phyloP scores from a whole-genome alignment of 208 protist genomes.

The Acanthamoeba culbertsoni region DNA sequence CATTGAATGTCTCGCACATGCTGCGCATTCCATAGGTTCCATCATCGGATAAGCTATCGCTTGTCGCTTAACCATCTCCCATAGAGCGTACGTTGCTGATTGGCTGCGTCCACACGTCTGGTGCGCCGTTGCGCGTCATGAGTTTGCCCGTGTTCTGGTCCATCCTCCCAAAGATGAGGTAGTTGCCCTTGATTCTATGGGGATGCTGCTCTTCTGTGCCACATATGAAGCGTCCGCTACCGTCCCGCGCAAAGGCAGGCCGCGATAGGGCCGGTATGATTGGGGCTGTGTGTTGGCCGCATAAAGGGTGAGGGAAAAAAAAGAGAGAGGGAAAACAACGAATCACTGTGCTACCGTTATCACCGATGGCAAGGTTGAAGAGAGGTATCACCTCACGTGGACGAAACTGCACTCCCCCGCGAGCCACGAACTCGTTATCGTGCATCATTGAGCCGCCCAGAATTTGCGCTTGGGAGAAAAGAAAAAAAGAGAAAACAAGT shows the following conservation, averaged over 20 bases:
- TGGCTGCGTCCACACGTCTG: background rate
- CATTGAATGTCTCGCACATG: constrained; percentile 35
- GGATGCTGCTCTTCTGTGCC: constrained; percentile 52
- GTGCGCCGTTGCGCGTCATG: background rate
- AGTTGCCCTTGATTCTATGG: constrained; percentile 10
- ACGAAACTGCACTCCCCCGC: background rate
- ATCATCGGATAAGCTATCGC: background rate
- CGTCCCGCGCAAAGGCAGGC: constrained; percentile 35
- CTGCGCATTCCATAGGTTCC: background rate
- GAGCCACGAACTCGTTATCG: background rate
- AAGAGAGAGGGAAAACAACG: background rate
- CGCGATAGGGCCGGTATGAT: constrained; percentile 7
- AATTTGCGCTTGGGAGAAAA: background rate
- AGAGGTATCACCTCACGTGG: background rate
- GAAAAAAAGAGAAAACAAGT: too few species aligned
- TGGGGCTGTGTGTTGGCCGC: background rate
- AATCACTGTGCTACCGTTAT: background rate
- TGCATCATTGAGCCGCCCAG: background rate
- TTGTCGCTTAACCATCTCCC: background rate
- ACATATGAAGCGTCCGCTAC: background rate
- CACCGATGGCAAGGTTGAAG: background rate
- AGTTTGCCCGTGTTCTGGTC: background rate
- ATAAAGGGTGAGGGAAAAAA: background rate
- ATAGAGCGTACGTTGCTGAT: background rate
- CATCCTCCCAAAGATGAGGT: background rate